Evolutionary conservation across 768 basidiomycete genomes (phyloP).

Genomic region (Kwoniella bestiolae): DNA sequence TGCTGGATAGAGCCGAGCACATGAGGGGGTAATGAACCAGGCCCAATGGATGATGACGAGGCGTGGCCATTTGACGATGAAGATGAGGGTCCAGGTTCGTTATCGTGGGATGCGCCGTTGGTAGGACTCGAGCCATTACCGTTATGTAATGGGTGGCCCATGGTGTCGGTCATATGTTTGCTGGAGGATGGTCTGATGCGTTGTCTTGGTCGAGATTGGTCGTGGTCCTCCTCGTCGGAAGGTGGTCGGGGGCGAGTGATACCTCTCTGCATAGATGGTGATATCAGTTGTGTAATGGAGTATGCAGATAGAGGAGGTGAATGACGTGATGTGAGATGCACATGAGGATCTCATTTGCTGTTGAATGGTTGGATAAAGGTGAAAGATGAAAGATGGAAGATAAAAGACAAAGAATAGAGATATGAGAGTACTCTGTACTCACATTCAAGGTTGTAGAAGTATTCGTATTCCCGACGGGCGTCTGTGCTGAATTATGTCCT

Average conservation of each 20-base stretch:
- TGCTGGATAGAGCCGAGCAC: slow-evolving; percentile 23
- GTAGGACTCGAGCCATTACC: slow-evolving; percentile 27
- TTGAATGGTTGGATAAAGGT: too few species aligned
- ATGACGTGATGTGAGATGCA: too few species aligned
- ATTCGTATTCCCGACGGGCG: slow-evolving; percentile 1
- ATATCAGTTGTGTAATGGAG: too few species aligned
- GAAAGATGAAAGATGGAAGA: neutral
- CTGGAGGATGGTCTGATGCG: slow-evolving; percentile 14
- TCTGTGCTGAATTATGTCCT: neutral
- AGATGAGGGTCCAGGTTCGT: slow-evolving; percentile 20
- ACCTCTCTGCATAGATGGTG: slow-evolving; percentile 44
- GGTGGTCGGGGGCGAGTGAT: slow-evolving; percentile 31
- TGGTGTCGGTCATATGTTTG: slow-evolving; percentile 6
- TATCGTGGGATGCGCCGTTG: slow-evolving; percentile 3
- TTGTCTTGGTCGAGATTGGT: slow-evolving; percentile 19
- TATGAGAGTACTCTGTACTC: neutral
- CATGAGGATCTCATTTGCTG: too few species aligned
- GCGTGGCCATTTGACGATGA: slow-evolving; percentile 25
- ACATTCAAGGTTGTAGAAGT: slow-evolving; percentile 9
- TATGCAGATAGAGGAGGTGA: too few species aligned
- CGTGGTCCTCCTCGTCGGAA: slow-evolving; percentile 27
- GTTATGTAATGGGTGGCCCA: slow-evolving; percentile 28
- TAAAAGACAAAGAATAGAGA: neutral
- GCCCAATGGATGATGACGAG: neutral
- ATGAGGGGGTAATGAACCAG: slow-evolving; percentile 19